Percentiles rank a stretch among this genome's conserved stretches.
Evolutionary conservation across 1,284 basidiomycete genomes (phyloP).

Genomic region (Cryptococcus hybrid): DNA sequence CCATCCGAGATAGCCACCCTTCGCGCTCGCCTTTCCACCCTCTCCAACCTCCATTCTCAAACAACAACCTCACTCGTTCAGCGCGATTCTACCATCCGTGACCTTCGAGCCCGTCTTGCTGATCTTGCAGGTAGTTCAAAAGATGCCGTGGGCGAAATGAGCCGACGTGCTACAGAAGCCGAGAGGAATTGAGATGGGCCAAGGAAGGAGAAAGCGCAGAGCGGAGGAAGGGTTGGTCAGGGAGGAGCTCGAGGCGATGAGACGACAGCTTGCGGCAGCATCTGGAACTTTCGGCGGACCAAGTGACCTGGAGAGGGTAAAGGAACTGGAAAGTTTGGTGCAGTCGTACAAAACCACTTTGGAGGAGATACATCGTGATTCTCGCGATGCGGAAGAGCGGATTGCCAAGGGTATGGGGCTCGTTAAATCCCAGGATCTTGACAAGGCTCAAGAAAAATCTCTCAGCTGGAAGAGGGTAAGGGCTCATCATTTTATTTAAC

Average conservation of each 20-base stretch:
- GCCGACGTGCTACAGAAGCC: slow-evolving; percentile 24
- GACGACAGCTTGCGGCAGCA: background rate
- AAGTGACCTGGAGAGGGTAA: slow-evolving; percentile 19
- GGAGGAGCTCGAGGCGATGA: slow-evolving; percentile 32
- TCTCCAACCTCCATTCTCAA: slow-evolving; percentile 34
- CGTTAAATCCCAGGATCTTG: slow-evolving; percentile 30
- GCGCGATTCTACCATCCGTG: slow-evolving; percentile 28
- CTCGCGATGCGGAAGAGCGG: slow-evolving; percentile 31
- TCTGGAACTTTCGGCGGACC: slow-evolving; percentile 2
- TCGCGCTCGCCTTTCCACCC: slow-evolving; percentile 34
- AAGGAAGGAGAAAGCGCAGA: slow-evolving; percentile 43
- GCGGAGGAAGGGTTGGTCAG: slow-evolving; percentile 33
- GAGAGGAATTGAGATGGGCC: slow-evolving; percentile 46
- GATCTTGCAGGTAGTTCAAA: slow-evolving; percentile 27
- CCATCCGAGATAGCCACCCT: slow-evolving; percentile 18
- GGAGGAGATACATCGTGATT: slow-evolving; percentile 32
- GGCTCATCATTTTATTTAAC: background rate
- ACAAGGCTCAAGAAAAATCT: slow-evolving; percentile 21
- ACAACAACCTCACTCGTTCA: slow-evolving; percentile 27
- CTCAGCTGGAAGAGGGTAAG: slow-evolving; percentile 28
- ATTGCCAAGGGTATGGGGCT: slow-evolving; percentile 36
- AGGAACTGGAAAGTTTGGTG: slow-evolving; percentile 32
- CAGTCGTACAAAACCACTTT: slow-evolving; percentile 35
- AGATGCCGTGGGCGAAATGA: slow-evolving; percentile 23
- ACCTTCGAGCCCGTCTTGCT: slow-evolving; percentile 29